These are phyloP conservation scores for Pestalotiopsis sp. DNA, from an alignment of 2,329 filamentous ascomycete species.

Conservation along the genomic window DNA sequence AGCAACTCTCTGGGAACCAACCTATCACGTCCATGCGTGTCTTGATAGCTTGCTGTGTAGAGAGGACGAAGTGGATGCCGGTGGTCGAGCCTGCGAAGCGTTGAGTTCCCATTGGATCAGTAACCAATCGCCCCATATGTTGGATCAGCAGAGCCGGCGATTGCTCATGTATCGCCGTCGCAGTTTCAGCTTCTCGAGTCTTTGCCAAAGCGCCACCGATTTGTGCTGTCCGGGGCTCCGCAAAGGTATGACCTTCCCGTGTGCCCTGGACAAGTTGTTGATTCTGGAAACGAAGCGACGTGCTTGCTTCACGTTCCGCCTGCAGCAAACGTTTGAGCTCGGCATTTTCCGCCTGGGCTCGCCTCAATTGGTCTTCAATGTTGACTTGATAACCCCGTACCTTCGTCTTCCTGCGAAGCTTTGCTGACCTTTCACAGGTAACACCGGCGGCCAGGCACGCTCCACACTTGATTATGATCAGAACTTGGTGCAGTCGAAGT, in stretches of 20 bases:
- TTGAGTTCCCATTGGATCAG: constrained; percentile 2
- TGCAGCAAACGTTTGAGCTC: constrained; percentile 5
- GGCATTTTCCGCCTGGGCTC: constrained; percentile 9
- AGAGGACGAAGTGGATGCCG: constrained; percentile 12
- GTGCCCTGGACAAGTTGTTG: background rate
- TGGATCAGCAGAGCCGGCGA: background rate
- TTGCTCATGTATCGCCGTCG: background rate
- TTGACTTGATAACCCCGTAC: constrained; percentile 9
- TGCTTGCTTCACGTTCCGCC: background rate
- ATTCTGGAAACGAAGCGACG: background rate
- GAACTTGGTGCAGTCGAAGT: background rate
- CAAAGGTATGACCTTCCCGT: background rate
- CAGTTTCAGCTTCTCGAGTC: background rate
- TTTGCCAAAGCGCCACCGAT: background rate
- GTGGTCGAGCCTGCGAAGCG: constrained; percentile 14
- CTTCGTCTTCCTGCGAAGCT: constrained; percentile 13
- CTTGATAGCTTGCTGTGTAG: constrained; percentile 5
- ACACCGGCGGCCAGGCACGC: background rate
- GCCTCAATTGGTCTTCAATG: background rate
- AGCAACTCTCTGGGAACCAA: constrained; percentile 13
- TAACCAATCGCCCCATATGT: constrained; percentile 10
- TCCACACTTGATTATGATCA: background rate
- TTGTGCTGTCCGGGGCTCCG: background rate
- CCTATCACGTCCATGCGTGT: background rate
- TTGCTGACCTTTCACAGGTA: constrained; percentile 1